These are phyloP conservation scores for Teratosphaeriaceae sp. DNA, from an alignment of 2,329 filamentous ascomycete genomes.

Conservation along the genomic window DNA sequence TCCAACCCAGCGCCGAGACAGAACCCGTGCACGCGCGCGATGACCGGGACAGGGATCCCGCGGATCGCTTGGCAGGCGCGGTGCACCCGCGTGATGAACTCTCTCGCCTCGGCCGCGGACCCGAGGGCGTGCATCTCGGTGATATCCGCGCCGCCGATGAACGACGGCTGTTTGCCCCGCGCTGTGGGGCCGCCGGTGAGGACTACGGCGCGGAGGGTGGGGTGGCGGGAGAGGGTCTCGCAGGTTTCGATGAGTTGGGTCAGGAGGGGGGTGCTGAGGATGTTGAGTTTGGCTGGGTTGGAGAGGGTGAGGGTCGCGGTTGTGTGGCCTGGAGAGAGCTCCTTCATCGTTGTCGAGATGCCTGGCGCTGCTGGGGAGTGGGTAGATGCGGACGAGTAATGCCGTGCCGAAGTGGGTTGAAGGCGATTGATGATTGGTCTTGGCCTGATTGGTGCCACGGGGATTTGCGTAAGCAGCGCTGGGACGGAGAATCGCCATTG, in stretches of 20 bases:
- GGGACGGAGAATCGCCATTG: too few relatives aligned
- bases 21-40: constrained; percentile 33
- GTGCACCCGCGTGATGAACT: constrained; percentile 32
- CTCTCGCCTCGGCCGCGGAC: constrained; percentile 22
- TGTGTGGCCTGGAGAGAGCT: constrained; percentile 4
- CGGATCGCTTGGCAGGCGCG: constrained; percentile 29
- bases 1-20: constrained; percentile 34
- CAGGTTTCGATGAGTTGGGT: constrained; percentile 13
- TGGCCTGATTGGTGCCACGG: too few relatives aligned
- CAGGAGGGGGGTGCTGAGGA: constrained; percentile 16
- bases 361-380: not conserved
- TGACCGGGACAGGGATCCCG: constrained; percentile 32
- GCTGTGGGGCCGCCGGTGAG: constrained; percentile 18
- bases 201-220: constrained; percentile 18
- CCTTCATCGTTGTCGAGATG: not conserved
- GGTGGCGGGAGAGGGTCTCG: constrained; percentile 9
- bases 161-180: constrained; percentile 19
- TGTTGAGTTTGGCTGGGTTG: constrained; percentile 24
- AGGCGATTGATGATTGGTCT: too few relatives aligned
- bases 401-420: not conserved
- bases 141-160: constrained; percentile 27
- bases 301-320: constrained; percentile 21
- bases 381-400: not conserved
- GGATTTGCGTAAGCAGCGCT: too few relatives aligned
- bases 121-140: constrained; percentile 21